phyloP scores from a whole-genome alignment of 2,329 filamentous ascomycete genomes.

The Aspergillus brunneoviolaceus region DNA sequence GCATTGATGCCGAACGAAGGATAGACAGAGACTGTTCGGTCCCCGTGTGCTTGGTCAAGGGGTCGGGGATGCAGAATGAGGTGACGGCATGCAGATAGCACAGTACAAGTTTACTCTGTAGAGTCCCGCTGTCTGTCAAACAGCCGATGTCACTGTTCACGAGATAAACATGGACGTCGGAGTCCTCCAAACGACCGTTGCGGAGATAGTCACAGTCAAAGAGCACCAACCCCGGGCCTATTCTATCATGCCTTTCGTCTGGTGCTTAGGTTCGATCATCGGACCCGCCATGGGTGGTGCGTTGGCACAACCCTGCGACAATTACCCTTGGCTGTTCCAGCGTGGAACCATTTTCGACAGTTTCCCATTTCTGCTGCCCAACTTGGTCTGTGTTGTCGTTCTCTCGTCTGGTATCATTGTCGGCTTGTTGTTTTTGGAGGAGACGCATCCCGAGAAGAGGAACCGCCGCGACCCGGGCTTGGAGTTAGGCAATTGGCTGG shows the following conservation, averaged over 20 bases:
- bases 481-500: constrained; percentile 72
- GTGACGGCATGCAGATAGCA: constrained; percentile 41
- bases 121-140: constrained; percentile 51
- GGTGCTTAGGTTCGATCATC: constrained; percentile 95
- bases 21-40: constrained; percentile 31
- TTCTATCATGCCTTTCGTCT: constrained; percentile 96
- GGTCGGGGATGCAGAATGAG: constrained; percentile 34
- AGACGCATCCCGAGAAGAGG: constrained; percentile 86
- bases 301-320: constrained; percentile 80
- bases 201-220: constrained; percentile 88
- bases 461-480: constrained; percentile 71
- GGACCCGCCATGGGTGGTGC: constrained; percentile 89
- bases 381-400: constrained; percentile 82
- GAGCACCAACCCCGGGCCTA: constrained; percentile 93
- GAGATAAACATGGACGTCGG: constrained; percentile 51
- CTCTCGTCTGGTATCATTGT: constrained; percentile 73
- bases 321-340: constrained; percentile 72
- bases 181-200: constrained; percentile 91
- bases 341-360: constrained; percentile 75
- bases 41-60: constrained; percentile 33
- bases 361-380: constrained; percentile 88
- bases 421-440: constrained; percentile 84
- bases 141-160: constrained; percentile 53
- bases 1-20: constrained; percentile 47
- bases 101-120: constrained; percentile 55